These are phyloP conservation scores for Oryza rufipogon DNA, from an alignment of 176 grass and related monocot species.

Conservation along the genomic window DNA sequence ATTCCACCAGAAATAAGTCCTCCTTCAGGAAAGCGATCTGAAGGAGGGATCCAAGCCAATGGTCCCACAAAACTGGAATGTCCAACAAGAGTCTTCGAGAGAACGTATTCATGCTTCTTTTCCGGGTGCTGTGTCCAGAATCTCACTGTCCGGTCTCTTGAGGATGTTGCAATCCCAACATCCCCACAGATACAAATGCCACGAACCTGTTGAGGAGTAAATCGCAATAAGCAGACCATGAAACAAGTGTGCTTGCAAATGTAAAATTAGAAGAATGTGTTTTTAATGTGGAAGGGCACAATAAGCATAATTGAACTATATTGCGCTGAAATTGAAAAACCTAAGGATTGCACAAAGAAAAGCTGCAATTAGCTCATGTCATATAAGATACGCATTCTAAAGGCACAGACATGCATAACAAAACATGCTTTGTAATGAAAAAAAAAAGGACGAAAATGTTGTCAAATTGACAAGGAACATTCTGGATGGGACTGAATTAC, in stretches of 20 bases:
- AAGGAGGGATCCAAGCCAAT: conserved; percentile 77
- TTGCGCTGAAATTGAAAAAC: not conserved
- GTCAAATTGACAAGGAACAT: not conserved
- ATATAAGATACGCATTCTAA: not conserved
- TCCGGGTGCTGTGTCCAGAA: conserved; percentile 69
- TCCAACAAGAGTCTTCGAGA: conserved; percentile 77
- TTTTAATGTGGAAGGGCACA: not conserved
- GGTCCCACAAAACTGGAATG: conserved; percentile 92
- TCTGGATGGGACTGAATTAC: conserved; percentile 13
- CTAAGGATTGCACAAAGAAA: not conserved
- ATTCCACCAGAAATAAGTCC: conserved; percentile 90
- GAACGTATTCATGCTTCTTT: conserved; percentile 58
- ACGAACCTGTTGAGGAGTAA: conserved; percentile 59
- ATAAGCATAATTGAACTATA: not conserved
- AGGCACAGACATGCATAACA: not conserved
- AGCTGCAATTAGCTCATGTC: not conserved
- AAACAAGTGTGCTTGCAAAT: conserved; percentile 14
- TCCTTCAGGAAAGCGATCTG: conserved; percentile 75
- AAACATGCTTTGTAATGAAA: not conserved
- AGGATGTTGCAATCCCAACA: conserved; percentile 80
- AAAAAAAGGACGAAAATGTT: too few species aligned
- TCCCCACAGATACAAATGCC: conserved; percentile 92
- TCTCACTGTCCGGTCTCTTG: conserved; percentile 72
- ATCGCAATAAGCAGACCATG: not conserved
- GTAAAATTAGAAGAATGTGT: not conserved